Conservation (phyloP, 75 land plant genomes). For the Picea sitchensis region DNA sequence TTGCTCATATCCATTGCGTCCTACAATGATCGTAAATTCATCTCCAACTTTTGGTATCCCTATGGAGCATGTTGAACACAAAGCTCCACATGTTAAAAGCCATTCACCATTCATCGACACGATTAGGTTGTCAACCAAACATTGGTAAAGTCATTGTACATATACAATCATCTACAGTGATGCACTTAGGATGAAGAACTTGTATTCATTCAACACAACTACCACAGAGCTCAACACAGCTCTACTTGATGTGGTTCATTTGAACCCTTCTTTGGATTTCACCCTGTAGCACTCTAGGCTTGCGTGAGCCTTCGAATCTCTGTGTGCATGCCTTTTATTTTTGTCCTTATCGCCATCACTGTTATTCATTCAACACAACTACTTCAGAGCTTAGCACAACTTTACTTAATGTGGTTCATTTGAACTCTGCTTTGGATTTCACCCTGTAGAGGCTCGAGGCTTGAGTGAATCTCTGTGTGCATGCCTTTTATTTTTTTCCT, state of each 20-base stretch:
- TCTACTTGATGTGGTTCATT: not conserved
- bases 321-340: too few species aligned
- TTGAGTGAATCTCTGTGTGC: too few species aligned
- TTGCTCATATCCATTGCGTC: not conserved
- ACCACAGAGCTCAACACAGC: not conserved
- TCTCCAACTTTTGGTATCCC: not conserved
- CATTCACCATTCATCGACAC: not conserved
- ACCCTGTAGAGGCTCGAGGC: too few species aligned
- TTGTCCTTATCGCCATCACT: too few species aligned
- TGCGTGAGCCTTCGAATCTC: too few species aligned
- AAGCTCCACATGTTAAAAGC: not conserved
- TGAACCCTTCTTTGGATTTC: not conserved
- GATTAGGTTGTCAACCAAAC: not conserved
- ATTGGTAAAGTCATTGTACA: not conserved
- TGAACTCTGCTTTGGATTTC: too few species aligned
- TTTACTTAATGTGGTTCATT: too few species aligned
- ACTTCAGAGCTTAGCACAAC: too few species aligned
- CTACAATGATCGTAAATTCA: not conserved
- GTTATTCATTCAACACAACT: too few species aligned
- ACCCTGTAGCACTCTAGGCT: not conserved
- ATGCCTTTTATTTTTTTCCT: too few species aligned
- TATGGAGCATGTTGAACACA: not conserved
- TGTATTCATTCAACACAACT: not conserved
- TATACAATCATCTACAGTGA: not conserved
- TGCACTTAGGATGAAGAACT: not conserved